Percentiles rank a stretch among this genome's conserved stretches.
Evolutionary conservation across 2,329 filamentous ascomycete genomes (phyloP).

Genomic region (Talaromyces amestolkiae): DNA sequence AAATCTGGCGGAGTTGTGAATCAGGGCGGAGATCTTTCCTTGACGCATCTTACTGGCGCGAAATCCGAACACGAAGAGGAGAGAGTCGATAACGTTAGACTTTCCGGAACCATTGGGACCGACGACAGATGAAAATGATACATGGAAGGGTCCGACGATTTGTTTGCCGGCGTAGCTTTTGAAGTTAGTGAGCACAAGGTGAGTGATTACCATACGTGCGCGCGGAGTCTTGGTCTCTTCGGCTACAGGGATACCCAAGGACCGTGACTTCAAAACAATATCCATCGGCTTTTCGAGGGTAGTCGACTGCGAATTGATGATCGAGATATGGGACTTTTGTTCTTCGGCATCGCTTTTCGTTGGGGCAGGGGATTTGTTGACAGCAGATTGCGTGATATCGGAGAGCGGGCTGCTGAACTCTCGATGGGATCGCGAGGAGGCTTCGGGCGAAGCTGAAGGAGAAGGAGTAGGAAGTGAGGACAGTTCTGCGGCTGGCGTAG

Average conservation of each 20-base stretch:
- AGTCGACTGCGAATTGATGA: constrained; percentile 72
- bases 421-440: constrained; percentile 40
- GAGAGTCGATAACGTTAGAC: constrained; percentile 96
- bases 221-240: constrained; percentile 76
- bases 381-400: constrained; percentile 67
- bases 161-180: constrained; percentile 97
- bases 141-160: constrained; percentile 93
- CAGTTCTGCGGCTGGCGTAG: constrained; percentile 38
- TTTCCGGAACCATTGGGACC: constrained; percentile 98
- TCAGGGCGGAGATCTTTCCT: constrained; percentile 94
- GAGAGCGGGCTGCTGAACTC: constrained; percentile 53
- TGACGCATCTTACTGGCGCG: constrained; percentile 99
- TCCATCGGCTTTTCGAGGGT: constrained; percentile 88
- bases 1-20: constrained; percentile 89
- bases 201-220: constrained; percentile 85
- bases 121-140: constrained; percentile 95
- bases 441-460: constrained; percentile 57
- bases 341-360: constrained; percentile 38
- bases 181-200: constrained; percentile 92
- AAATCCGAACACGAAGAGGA: constrained; percentile 99
- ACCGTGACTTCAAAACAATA: constrained; percentile 83
- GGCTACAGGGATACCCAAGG: constrained; percentile 60
- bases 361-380: constrained; percentile 57
- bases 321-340: constrained; percentile 53
- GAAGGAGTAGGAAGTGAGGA: constrained; percentile 49